These are phyloP conservation scores for Trametes maxima DNA, from an alignment of 768 basidiomycete species.

Conservation along the genomic window DNA sequence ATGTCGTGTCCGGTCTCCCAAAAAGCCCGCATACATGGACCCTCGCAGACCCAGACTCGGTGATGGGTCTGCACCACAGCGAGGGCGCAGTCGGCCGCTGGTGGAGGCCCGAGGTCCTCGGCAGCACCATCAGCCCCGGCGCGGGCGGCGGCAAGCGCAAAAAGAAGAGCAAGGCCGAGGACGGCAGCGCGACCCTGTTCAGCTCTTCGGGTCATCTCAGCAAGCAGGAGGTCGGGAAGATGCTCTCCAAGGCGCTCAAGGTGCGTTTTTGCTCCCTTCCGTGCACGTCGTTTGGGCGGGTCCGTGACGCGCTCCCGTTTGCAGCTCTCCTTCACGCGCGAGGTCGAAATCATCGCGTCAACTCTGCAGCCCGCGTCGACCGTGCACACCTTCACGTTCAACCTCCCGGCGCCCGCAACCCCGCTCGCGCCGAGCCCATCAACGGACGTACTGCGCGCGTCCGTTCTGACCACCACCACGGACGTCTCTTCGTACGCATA, in stretches of 20 bases:
- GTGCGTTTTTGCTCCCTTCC: conserved; percentile 40
- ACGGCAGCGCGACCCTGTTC: conserved; percentile 60
- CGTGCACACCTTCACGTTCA: conserved; percentile 90
- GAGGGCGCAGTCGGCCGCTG: conserved; percentile 86
- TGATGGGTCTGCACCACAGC: conserved; percentile 77
- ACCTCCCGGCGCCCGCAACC: conserved; percentile 72
- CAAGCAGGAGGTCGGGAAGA: conserved; percentile 87
- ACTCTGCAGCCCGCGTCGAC: conserved; percentile 92
- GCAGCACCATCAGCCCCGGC: conserved; percentile 83
- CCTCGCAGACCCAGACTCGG: conserved; percentile 81
- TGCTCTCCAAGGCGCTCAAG: conserved; percentile 91
- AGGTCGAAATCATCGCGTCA: conserved; percentile 94
- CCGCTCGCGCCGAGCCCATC: conserved; percentile 76
- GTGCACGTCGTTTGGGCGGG: not conserved
- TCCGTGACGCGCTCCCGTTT: conserved; percentile 10
- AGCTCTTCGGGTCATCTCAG: conserved; percentile 81
- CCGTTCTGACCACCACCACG: conserved; percentile 63
- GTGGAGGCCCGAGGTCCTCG: conserved; percentile 92
- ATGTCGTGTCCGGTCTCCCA: conserved; percentile 86
- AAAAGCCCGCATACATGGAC: conserved; percentile 92
- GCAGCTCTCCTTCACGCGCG: conserved; percentile 88
- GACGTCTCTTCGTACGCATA: conserved; percentile 69
- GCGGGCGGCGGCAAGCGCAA: conserved; percentile 56
- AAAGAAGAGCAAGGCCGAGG: conserved; percentile 67
- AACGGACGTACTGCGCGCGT: conserved; percentile 71